These are phyloP conservation scores for Sphagnum contortum DNA, from an alignment of 225 moss, liverwort and hornwort genomes.

Conservation along the genomic window DNA sequence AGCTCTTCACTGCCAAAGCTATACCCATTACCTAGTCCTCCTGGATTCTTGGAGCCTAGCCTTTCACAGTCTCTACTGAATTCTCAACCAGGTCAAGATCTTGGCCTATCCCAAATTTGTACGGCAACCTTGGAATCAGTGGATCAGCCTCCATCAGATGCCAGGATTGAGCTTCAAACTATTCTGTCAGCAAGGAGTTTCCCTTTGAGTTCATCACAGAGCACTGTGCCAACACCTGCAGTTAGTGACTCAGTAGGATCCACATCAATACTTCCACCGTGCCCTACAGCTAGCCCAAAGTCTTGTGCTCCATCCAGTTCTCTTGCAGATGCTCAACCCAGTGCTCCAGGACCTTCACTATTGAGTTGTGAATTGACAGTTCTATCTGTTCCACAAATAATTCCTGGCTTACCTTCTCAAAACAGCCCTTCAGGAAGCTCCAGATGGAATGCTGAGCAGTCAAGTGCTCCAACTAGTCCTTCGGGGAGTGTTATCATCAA, in stretches of 20 bases:
- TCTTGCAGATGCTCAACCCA: slow-evolving; percentile 15
- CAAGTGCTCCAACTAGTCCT: slow-evolving; percentile 41
- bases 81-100: too few species aligned
- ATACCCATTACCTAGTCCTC: too few species aligned
- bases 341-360: slow-evolving; percentile 12
- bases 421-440: slow-evolving; percentile 5
- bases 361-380: slow-evolving; percentile 15
- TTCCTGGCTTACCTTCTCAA: slow-evolving; percentile 6
- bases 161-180: too few species aligned
- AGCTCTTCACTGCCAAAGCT: slow-evolving; percentile 1
- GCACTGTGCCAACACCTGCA: too few species aligned
- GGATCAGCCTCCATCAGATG: too few species aligned
- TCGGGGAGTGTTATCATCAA: slow-evolving; percentile 54
- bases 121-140: too few species aligned
- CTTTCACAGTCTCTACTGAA: too few species aligned
- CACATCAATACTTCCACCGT: not conserved
- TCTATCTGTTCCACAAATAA: slow-evolving; percentile 11
- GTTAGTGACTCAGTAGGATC: not conserved
- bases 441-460: slow-evolving; percentile 12
- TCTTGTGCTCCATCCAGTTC: slow-evolving; percentile 24
- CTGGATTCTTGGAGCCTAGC: too few species aligned
- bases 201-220: too few species aligned
- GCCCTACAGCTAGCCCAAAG: not conserved
- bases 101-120: too few species aligned
- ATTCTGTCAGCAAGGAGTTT: too few species aligned